Evolutionary conservation across 192 early-diverging fungal genomes (phyloP).

Genomic region (Cladochytrium replicatum): DNA sequence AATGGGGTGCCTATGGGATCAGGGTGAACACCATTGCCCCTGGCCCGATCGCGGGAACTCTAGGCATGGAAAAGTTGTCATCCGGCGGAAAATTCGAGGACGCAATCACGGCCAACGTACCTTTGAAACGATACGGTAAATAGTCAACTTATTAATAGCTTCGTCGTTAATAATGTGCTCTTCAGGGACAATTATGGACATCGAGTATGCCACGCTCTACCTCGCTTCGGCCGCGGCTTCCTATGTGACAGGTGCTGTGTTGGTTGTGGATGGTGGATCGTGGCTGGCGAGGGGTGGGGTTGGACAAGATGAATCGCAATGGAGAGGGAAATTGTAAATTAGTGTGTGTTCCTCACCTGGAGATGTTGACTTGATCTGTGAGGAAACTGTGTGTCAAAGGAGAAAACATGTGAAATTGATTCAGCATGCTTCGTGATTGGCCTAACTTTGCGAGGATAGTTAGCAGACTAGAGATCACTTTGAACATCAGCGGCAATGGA

Average conservation of each 20-base stretch:
- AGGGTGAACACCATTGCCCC: constrained; percentile 61
- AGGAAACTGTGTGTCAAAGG: too few relatives aligned
- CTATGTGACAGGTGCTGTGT: constrained; percentile 46
- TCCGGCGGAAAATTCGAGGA: not conserved
- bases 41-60: constrained; percentile 42
- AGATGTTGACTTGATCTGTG: too few relatives aligned
- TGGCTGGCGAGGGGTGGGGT: constrained; percentile 22
- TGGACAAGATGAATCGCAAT: too few relatives aligned
- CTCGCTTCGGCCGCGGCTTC: constrained; percentile 52
- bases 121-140: constrained; percentile 19
- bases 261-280: constrained; percentile 53
- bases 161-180: constrained; percentile 4
- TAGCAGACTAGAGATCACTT: too few relatives aligned
- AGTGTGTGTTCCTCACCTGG: too few relatives aligned
- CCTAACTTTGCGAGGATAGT: too few relatives aligned
- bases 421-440: too few relatives aligned
- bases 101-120: constrained; percentile 3
- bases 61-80: constrained; percentile 19
- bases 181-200: constrained; percentile 47
- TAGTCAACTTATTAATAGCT: constrained; percentile 12
- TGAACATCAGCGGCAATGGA: too few relatives aligned
- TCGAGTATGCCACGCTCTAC: constrained; percentile 60
- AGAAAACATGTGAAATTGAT: too few relatives aligned
- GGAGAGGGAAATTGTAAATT: too few relatives aligned
- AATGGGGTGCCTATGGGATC: constrained; percentile 62